Evolutionary conservation across 768 basidiomycete species (phyloP), one percentile per base, ranked within the genome.

Genomic region (Krasilnikovozyma curviuscula): DNA sequence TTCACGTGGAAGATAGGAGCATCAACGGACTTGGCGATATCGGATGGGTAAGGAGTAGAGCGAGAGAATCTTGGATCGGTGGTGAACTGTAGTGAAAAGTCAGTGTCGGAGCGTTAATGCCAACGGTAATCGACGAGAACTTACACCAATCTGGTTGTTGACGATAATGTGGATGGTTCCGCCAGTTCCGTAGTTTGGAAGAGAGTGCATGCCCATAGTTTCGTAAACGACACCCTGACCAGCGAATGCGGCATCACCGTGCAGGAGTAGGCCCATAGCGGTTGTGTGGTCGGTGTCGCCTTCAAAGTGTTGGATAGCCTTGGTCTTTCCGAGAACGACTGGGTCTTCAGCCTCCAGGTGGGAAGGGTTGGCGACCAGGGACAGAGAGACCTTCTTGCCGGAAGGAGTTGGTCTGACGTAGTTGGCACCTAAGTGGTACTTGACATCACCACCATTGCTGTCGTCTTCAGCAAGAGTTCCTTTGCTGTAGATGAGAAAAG

Each of bases 1-100:
- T 98, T 98, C 60, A 97, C 93, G 66, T 98, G 91, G 78, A 98
- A 91, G 66, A 98, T 95, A 42, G 91, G 91, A 0, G 93, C 74
- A 59, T 98, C 93, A 62, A 97, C 97, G 40, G 86, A 78, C 67
- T 98, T 98, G 54, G 93, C 93, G 55, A 98, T 83, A 61, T 98
- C 93, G 46, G 91, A 95, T 12, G 83, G 83, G 68, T 98, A 97
- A 41, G 93, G 83, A 3, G 93, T 98, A 16, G 91, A 97, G 49
- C 93, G 88, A 39, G 91, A 71, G 69, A 97, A 93, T 49, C 89
- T 79, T 39, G 93, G 93, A 61, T 97, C 91, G 29, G 93, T 98
- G 43, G 93, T 98, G 71, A 98, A 98, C n/a, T n/a, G n/a, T n/a
- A n/a, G n/a, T n/a, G n/a, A n/a, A n/a, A n/a, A n/a, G n/a, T n/a